Evolutionary conservation across 108 stramenopile genomes (phyloP).

Genomic region (Pinguiococcus pyrenoidosus): DNA sequence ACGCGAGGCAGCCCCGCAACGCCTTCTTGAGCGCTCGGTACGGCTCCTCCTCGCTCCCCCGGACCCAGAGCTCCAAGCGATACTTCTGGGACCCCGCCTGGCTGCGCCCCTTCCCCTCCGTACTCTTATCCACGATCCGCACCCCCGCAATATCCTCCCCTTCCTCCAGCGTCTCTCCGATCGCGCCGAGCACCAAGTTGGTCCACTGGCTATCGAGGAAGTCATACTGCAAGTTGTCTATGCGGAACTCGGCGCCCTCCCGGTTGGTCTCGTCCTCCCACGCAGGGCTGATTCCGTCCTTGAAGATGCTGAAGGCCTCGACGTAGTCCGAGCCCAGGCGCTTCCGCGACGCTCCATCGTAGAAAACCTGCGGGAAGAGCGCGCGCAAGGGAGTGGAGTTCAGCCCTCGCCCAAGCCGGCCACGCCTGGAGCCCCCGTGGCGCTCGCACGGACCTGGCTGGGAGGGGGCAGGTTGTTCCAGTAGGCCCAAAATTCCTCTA

Average conservation of each 20-base stretch:
- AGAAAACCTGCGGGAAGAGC: constrained; percentile 24
- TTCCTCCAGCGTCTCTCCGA: constrained; percentile 20
- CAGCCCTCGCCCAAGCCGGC: too few species aligned
- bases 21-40: too few species aligned
- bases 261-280: constrained; percentile 18
- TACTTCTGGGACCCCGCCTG: too few species aligned
- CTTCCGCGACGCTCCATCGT: constrained; percentile 19
- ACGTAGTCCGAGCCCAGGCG: constrained; percentile 16
- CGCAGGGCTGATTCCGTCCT: constrained; percentile 28
- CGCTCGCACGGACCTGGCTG: constrained; percentile 17
- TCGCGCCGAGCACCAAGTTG: constrained; percentile 18
- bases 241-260: constrained; percentile 23
- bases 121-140: constrained; percentile 17
- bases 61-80: constrained; percentile 28
- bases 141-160: constrained; percentile 23
- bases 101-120: too few species aligned
- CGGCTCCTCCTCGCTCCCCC: constrained; percentile 11
- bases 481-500: constrained; percentile 29
- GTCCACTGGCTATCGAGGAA: constrained; percentile 12
- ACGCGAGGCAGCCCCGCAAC: too few species aligned
- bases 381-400: too few species aligned
- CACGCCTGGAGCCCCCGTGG: too few species aligned
- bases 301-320: constrained; percentile 27
- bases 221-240: constrained; percentile 7
- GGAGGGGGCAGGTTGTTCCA: constrained; percentile 29